phyloP scores from a whole-genome alignment of 2,329 filamentous ascomycete species.

The Paraphoma sp. region DNA sequence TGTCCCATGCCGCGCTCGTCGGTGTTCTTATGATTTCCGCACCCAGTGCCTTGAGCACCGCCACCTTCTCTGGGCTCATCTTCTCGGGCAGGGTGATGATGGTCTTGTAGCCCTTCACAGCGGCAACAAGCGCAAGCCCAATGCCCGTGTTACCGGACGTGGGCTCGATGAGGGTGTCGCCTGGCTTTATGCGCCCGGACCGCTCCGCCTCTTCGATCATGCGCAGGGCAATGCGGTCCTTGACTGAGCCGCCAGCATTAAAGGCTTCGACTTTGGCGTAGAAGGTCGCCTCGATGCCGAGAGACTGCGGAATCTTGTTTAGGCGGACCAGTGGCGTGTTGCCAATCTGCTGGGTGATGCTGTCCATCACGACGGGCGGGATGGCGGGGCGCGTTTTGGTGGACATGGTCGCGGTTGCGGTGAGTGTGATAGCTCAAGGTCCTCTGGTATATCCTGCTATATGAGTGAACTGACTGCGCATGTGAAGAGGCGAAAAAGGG shows the following conservation, averaged over 20 bases:
- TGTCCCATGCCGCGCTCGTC: conserved; percentile 93
- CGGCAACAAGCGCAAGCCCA: conserved; percentile 88
- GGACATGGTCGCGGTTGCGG: conserved; percentile 48
- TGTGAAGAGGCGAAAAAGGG: not conserved
- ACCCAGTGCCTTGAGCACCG: conserved; percentile 89
- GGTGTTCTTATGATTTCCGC: conserved; percentile 98
- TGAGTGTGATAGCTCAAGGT: not conserved
- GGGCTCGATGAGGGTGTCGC: conserved; percentile 96
- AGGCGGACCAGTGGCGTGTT: conserved; percentile 94
- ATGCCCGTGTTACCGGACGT: conserved; percentile 99
- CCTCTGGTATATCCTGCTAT: not conserved
- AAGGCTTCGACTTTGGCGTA: conserved; percentile 93
- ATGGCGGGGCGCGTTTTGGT: conserved; percentile 57
- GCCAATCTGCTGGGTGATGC: conserved; percentile 86
- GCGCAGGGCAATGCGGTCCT: conserved; percentile 92
- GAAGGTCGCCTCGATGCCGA: conserved; percentile 87
- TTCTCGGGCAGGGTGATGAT: conserved; percentile 99
- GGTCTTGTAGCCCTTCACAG: conserved; percentile 96
- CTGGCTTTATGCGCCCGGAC: conserved; percentile 91
- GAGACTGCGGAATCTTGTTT: conserved; percentile 89
- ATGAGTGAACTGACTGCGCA: not conserved
- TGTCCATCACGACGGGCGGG: conserved; percentile 65
- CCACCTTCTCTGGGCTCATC: conserved; percentile 98
- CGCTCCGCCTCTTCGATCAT: conserved; percentile 98
- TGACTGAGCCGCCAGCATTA: conserved; percentile 92